phyloP scores from a whole-genome alignment of 768 basidiomycete genomes.

The Lentinula raphanica region DNA sequence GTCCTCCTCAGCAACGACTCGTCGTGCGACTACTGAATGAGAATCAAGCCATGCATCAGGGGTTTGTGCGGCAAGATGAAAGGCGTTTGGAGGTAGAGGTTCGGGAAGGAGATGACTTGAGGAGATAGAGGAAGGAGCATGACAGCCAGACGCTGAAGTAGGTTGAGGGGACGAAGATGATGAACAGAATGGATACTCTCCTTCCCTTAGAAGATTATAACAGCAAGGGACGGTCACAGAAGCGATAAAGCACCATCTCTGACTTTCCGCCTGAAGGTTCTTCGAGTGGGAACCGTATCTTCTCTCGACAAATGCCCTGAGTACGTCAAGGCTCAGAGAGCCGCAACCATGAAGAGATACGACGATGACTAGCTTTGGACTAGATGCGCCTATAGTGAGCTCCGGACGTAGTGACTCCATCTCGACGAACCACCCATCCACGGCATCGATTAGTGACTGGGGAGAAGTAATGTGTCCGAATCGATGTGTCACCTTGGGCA shows the following conservation, averaged over 20 bases:
- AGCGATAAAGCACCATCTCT: slow-evolving; percentile 45
- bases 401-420: background rate
- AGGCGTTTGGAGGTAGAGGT: slow-evolving; percentile 43
- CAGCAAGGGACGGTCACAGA: slow-evolving; percentile 72
- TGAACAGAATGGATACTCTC: background rate
- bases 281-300: background rate
- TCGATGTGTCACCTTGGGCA: slow-evolving; percentile 40
- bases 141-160: background rate
- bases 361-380: slow-evolving; percentile 42
- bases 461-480: slow-evolving; percentile 49
- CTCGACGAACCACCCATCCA: slow-evolving; percentile 49
- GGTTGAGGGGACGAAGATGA: background rate
- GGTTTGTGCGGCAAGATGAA: slow-evolving; percentile 69
- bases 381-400: background rate
- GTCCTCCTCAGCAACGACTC: background rate
- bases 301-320: slow-evolving; percentile 46
- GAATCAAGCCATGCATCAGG: slow-evolving; percentile 53
- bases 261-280: slow-evolving; percentile 5
- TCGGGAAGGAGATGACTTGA: slow-evolving; percentile 28
- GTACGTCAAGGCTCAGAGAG: slow-evolving; percentile 60
- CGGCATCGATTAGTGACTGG: slow-evolving; percentile 35
- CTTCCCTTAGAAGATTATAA: slow-evolving; percentile 61
- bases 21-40: background rate
- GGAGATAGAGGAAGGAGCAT: background rate
- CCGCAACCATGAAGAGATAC: slow-evolving; percentile 76